A percentile compares a stretch with the other conserved stretches of the same genome.
phyloP scores from a whole-genome alignment of 768 basidiomycete genomes.

The Coprinopsis strossmayeri region DNA sequence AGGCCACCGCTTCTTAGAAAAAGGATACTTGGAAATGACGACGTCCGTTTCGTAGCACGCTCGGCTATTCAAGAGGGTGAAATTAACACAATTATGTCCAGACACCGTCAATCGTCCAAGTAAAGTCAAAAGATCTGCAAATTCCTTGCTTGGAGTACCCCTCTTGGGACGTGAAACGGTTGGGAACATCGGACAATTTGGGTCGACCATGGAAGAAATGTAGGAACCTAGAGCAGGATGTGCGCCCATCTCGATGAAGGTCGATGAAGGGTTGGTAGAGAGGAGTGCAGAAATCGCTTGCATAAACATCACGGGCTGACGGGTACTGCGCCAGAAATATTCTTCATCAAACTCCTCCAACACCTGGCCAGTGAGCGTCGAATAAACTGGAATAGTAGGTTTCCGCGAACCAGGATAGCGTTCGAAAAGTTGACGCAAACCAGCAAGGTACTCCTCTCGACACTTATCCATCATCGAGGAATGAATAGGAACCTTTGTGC shows the following conservation, averaged over 20 bases:
- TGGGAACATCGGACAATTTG: neutral
- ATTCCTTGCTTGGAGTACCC: neutral
- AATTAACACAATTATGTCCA: conserved; percentile 26
- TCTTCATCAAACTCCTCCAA: conserved; percentile 23
- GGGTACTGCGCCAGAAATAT: conserved; percentile 36
- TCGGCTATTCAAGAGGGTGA: conserved; percentile 18
- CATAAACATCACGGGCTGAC: conserved; percentile 30
- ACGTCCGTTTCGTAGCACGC: conserved; percentile 10
- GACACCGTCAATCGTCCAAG: conserved; percentile 22
- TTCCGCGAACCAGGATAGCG: conserved; percentile 21
- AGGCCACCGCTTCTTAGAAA: conserved; percentile 16
- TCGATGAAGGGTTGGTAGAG: conserved; percentile 15
- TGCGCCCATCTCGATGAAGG: conserved; percentile 31
- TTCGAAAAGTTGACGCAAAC: conserved; percentile 26
- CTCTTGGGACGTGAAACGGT: neutral
- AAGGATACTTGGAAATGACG: conserved; percentile 23
- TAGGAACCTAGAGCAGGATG: conserved; percentile 34
- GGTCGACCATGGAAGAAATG: conserved; percentile 17
- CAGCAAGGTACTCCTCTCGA: conserved; percentile 18
- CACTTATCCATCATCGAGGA: conserved; percentile 31
- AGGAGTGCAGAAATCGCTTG: conserved; percentile 22
- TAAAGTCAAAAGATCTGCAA: neutral
- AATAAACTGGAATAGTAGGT: conserved; percentile 27
- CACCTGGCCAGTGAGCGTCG: conserved; percentile 25
- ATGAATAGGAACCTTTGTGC: conserved; percentile 32